Percentiles rank a stretch among this genome's conserved stretches.
phyloP scores from a whole-genome alignment of 106 monocot genomes.

The Apostasia ramifera region DNA sequence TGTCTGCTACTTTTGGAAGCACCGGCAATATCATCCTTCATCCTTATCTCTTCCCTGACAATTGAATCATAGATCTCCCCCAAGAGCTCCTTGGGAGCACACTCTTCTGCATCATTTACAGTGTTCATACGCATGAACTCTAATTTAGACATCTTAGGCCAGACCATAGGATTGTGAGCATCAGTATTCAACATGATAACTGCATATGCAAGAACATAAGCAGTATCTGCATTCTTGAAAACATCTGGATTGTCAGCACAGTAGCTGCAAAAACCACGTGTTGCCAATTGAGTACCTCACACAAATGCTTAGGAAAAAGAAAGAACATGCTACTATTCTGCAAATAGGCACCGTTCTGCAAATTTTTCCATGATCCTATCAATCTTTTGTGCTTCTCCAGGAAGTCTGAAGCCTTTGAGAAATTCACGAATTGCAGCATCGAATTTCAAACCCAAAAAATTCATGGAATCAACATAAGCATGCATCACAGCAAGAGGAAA shows the following conservation, averaged over 20 bases:
- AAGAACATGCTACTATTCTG: background rate
- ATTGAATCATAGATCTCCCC: constrained; percentile 95
- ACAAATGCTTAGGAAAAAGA: background rate
- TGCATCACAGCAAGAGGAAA: constrained; percentile 97
- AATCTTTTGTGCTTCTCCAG: constrained; percentile 99
- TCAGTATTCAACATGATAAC: constrained; percentile 98
- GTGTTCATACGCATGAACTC: constrained; percentile 89
- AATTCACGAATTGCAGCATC: constrained; percentile 95
- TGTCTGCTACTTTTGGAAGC: constrained; percentile 34
- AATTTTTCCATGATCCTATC: constrained; percentile 99
- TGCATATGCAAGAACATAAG: constrained; percentile 96
- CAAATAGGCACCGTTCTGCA: constrained; percentile 74
- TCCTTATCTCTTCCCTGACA: constrained; percentile 87
- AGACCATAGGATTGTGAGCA: constrained; percentile 96
- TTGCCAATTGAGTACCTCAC: no score
- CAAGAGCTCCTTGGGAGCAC: constrained; percentile 78
- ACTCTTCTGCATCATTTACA: constrained; percentile 64
- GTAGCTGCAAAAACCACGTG: constrained; percentile 61
- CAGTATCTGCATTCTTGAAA: constrained; percentile 91
- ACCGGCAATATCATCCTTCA: constrained; percentile 52
- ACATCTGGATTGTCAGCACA: constrained; percentile 91
- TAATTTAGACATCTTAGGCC: constrained; percentile 94
- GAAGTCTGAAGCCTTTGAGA: constrained; percentile 83
- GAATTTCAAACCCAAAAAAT: constrained; percentile 85
- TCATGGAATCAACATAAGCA: constrained; percentile 99